phyloP scores from a whole-genome alignment of 2,329 filamentous ascomycete genomes.

The Fusarium sublunatum region DNA sequence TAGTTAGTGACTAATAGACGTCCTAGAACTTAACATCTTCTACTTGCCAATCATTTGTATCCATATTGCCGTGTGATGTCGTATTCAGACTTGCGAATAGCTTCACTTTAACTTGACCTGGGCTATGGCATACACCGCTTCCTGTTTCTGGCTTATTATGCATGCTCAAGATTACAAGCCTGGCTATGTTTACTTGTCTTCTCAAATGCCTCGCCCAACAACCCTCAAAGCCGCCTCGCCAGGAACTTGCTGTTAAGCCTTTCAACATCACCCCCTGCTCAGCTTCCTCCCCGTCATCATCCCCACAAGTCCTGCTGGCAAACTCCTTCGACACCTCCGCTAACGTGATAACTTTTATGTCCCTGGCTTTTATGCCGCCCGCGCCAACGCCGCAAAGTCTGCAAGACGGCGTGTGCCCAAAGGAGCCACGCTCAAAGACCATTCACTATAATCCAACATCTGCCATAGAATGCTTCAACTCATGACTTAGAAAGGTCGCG shows the following conservation, averaged over 20 bases:
- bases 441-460: constrained; percentile 31
- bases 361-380: constrained; percentile 39
- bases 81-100: background rate
- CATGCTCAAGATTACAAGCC: constrained; percentile 17
- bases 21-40: background rate
- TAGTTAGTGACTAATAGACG: constrained; percentile 17
- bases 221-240: constrained; percentile 10
- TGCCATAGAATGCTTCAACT: constrained; percentile 34
- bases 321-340: constrained; percentile 29
- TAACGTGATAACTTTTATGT: constrained; percentile 43
- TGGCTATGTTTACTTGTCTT: constrained; percentile 21
- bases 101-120: constrained; percentile 3
- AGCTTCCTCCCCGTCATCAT: constrained; percentile 14
- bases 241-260: constrained; percentile 11
- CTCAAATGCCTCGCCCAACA: constrained; percentile 15
- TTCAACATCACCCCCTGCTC: background rate
- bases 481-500: constrained; percentile 52
- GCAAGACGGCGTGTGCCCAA: constrained; percentile 40
- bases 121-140: constrained; percentile 14
- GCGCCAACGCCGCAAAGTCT: constrained; percentile 46
- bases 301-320: constrained; percentile 40
- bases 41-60: too few species aligned
- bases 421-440: constrained; percentile 37
- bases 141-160: constrained; percentile 22
- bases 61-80: background rate